A percentile compares a stretch with the other conserved stretches of the same genome.
phyloP scores from a whole-genome alignment of 495 filamentous ascomycete species.

The Choiromyces venosus region DNA sequence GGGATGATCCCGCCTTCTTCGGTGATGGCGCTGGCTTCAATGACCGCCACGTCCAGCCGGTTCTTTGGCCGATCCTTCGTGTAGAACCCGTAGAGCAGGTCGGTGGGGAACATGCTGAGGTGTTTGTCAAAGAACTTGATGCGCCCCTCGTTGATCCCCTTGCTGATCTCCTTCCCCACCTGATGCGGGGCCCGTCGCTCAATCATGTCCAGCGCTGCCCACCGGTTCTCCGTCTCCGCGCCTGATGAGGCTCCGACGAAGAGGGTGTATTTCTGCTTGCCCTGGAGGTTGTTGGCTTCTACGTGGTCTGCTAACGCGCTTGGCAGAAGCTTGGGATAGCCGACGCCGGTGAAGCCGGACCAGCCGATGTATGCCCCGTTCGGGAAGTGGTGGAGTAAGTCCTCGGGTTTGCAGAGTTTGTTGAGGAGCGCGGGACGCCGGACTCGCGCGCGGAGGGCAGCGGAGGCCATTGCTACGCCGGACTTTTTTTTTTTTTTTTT shows the following conservation, averaged over 20 bases:
- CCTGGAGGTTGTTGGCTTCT: conserved; percentile 80
- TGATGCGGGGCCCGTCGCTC: conserved; percentile 79
- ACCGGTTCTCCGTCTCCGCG: conserved; percentile 86
- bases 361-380: conserved; percentile 79
- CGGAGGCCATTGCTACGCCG: conserved; percentile 53
- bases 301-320: conserved; percentile 82
- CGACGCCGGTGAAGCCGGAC: conserved; percentile 76
- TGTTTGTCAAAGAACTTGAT: conserved; percentile 95
- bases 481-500: too few relatives aligned
- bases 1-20: conserved; percentile 87
- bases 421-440: conserved; percentile 69
- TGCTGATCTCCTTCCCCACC: conserved; percentile 84
- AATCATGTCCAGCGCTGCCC: conserved; percentile 83
- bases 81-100: conserved; percentile 80
- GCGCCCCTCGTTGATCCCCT: conserved; percentile 80
- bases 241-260: conserved; percentile 87
- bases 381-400: conserved; percentile 73
- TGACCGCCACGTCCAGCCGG: conserved; percentile 74
- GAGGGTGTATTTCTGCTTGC: conserved; percentile 73
- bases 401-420: conserved; percentile 72
- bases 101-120: conserved; percentile 84
- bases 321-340: conserved; percentile 82
- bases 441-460: conserved; percentile 68
- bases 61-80: conserved; percentile 68
- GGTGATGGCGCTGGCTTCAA: conserved; percentile 86